Base-by-base conservation (phyloP, 352 stramenopile species). In the Peronosclerospora sorghi region DNA sequence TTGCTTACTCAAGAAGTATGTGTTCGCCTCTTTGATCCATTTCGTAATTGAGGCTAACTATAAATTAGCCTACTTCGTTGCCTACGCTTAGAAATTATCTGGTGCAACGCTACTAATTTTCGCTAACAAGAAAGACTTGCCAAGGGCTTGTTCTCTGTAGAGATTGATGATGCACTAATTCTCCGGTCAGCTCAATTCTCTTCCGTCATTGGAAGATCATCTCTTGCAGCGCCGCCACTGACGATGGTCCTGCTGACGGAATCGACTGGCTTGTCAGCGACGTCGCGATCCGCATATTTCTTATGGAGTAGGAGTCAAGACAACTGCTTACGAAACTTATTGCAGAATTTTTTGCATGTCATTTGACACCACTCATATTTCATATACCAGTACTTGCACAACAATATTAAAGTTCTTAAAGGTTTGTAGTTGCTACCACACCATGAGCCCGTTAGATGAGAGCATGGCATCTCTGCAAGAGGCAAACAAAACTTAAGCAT, bases 121-220 rank as follows among this genome's bases (percentile, higher is more conserved):
- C 46, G 96, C 95, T 23, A 99, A 99, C 77, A 99, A 99, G 57
- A 95, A 98, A 59, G 96, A 99, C 54, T 59, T 99, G 5, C 73
- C 73, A 6, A 93, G 94, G 1, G 92, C 95, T 18, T 98, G 8
- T 72, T 71, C 8, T 70, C 65, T 4, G 68, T 86, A 12, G 84
- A 97, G 53, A 98, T 99, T 55, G 83, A 74, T 9, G 54, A 90
- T 28, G 63, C 76, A 13, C 68, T 98, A 20, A 78, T 83, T 10
- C 75, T 98, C 45, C 67, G 63, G 32, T 78, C 71, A 4, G 64
- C 76, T 27, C 71, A 89, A 45, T 92, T 90, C 49, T 74, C 79
- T 12, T 94, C 90, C 69, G 79, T 32, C 75, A 88, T 58, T 91
- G 79, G 79, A 84, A 55, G 40, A 94, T 94, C 40, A 78, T 98